Conservation (phyloP, 805 yeast genomes). For the Teunomyces gatunensis region DNA sequence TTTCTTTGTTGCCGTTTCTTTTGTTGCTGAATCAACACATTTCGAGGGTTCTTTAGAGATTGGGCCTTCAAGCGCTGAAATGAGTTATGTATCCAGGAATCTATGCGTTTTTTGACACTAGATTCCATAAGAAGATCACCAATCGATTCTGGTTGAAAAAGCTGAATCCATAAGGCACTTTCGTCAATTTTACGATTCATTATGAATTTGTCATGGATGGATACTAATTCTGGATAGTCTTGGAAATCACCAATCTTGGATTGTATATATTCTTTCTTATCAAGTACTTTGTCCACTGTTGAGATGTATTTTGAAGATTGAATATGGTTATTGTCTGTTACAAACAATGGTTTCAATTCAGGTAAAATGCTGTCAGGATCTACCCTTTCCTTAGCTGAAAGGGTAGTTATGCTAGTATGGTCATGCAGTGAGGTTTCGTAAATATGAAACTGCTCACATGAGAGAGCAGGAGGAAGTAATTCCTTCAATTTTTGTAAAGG, state of each 20-base stretch:
- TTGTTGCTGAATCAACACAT: conserved; percentile 24
- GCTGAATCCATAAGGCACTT: conserved; percentile 40
- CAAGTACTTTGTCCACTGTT: neutral
- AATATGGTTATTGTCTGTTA: neutral
- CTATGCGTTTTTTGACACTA: conserved; percentile 20
- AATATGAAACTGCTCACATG: conserved; percentile 33
- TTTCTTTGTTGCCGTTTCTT: conserved; percentile 17
- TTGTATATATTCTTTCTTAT: conserved; percentile 1
- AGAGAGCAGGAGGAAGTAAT: conserved; percentile 30
- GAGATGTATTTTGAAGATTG: neutral
- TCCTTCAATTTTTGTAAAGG: conserved; percentile 30
- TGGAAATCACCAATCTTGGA: conserved; percentile 11
- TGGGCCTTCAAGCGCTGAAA: conserved; percentile 31
- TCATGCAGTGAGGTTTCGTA: neutral
- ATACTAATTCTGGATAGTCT: conserved; percentile 8
- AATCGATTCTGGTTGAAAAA: conserved; percentile 39
- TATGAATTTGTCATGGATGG: conserved; percentile 11
- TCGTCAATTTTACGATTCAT: neutral
- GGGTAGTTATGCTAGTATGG: neutral
- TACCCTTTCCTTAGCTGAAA: neutral
- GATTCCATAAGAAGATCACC: conserved; percentile 33
- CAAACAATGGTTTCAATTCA: neutral
- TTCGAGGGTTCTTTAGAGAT: conserved; percentile 32
- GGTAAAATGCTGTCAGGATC: neutral
- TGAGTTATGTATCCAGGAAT: conserved; percentile 41